Conservation (phyloP, 805 yeast genomes). For the Yamadazyma philogaea region DNA sequence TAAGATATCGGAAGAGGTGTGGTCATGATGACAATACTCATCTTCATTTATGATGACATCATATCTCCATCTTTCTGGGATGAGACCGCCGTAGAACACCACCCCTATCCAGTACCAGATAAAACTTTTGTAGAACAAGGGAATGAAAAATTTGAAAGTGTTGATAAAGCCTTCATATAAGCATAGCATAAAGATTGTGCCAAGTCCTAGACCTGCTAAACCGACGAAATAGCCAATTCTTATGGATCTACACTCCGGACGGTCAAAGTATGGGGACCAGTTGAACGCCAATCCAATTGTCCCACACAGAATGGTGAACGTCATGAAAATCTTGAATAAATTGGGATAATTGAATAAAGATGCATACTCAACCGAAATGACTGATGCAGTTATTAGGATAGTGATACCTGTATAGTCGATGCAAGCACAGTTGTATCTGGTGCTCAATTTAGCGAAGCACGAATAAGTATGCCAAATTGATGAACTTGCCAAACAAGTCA, state of each 20-base stretch:
- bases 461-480: conserved; percentile 90
- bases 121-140: conserved; percentile 65
- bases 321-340: conserved; percentile 45
- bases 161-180: conserved; percentile 52
- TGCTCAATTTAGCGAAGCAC: conserved; percentile 60
- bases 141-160: conserved; percentile 57
- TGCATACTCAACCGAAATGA: conserved; percentile 80
- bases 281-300: conserved; percentile 70
- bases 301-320: conserved; percentile 66
- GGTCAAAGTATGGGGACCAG: conserved; percentile 91
- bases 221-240: conserved; percentile 79
- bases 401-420: conserved; percentile 95
- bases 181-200: conserved; percentile 58
- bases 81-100: conserved; percentile 77
- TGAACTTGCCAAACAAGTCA: conserved; percentile 76
- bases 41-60: conserved; percentile 58
- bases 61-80: conserved; percentile 85
- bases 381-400: conserved; percentile 81
- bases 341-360: conserved; percentile 64
- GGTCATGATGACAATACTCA: conserved; percentile 22
- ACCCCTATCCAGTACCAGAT: conserved; percentile 80
- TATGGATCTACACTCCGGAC: conserved; percentile 76
- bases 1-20: conserved; percentile 29
- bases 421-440: conserved; percentile 81
- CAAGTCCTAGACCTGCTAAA: conserved; percentile 70